These are phyloP conservation scores for Tuber brumale DNA, from an alignment of 495 filamentous ascomycete species.

Conservation along the genomic window DNA sequence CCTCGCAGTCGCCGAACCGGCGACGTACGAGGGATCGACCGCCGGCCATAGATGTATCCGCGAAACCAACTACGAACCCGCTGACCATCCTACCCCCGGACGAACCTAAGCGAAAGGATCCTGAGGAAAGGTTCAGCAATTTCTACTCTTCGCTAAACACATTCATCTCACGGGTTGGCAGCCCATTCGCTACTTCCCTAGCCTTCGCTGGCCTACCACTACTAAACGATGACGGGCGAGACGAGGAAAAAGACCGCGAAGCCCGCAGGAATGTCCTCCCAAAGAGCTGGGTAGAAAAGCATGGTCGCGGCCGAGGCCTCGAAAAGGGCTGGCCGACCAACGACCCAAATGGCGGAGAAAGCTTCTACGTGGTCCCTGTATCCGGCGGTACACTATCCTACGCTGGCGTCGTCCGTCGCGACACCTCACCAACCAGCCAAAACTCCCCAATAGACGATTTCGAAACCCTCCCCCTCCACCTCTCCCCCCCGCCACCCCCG, in stretches of 20 bases:
- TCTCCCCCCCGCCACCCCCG: not conserved
- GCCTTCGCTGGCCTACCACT: slow-evolving; percentile 89
- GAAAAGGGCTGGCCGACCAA: slow-evolving; percentile 45
- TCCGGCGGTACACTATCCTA: slow-evolving; percentile 85
- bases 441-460: slow-evolving; percentile 19
- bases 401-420: slow-evolving; percentile 62
- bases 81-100: slow-evolving; percentile 36
- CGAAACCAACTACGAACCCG: slow-evolving; percentile 24
- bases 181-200: slow-evolving; percentile 72
- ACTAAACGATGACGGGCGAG: slow-evolving; percentile 22
- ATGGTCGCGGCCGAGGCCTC: slow-evolving; percentile 46
- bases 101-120: slow-evolving; percentile 28
- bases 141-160: slow-evolving; percentile 87
- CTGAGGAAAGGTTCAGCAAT: slow-evolving; percentile 74
- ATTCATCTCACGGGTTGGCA: slow-evolving; percentile 57
- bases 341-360: slow-evolving; percentile 36
- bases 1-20: slow-evolving; percentile 47
- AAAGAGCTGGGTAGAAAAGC: slow-evolving; percentile 43
- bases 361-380: slow-evolving; percentile 88
- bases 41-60: slow-evolving; percentile 19
- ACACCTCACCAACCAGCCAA: slow-evolving; percentile 13
- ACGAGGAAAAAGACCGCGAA: slow-evolving; percentile 19
- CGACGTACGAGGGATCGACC: slow-evolving; percentile 29
- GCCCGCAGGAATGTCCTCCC: slow-evolving; percentile 29
- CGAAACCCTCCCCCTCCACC: slow-evolving; percentile 3